Base-by-base conservation (phyloP, 805 yeast genomes). In the Candida krabiensis region DNA sequence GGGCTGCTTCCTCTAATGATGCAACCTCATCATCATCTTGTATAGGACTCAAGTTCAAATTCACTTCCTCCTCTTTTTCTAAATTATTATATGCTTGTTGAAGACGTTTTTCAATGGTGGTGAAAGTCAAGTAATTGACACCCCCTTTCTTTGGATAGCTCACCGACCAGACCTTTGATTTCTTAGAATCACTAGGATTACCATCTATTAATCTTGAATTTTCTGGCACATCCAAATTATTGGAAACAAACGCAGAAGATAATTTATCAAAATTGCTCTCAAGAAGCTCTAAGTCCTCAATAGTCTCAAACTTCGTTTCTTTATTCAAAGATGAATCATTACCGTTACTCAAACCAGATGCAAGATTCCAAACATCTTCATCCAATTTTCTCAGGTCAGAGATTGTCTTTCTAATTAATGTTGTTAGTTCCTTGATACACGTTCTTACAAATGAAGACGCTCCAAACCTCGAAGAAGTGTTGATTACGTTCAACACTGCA, bases 381-480 rank as follows among this genome's bases (percentile, higher is more conserved):
- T 71, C 76, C 37, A 66, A 63, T 8, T 55, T 60, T 17, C 52
- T 67, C 14, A 66, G 49, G 19, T 56, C 49, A 11, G 53, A 53
- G 27, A 73, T 43, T 0, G 76, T 60, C 4, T 54, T 60, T 37
- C 71, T 64, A 2, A 88, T 76, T 22, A 86, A 44, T n/a, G 65
- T 69, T 0, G 88, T 81, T 25, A 89, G 53, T 29, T 70, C 75
- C 40, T 71, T 71, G 1, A 84, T 74, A 54, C 75, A 71, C 28
- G 51, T 52, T 33, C 93, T 69, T 4, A 86, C 81, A 47, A 38
- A 51, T 12, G 30, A 33, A 8, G 56, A 46, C 15, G 58, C 56
- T 14, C 63, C 61, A 63, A 67, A 37, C 76, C 83, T 16, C 80
- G 71, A 30, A 70, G 66, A 40, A 61, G 68, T 40, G 61, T 69